Evolutionary conservation across 306 rosid species (phyloP).

Genomic region (Ormosia semicastrata): DNA sequence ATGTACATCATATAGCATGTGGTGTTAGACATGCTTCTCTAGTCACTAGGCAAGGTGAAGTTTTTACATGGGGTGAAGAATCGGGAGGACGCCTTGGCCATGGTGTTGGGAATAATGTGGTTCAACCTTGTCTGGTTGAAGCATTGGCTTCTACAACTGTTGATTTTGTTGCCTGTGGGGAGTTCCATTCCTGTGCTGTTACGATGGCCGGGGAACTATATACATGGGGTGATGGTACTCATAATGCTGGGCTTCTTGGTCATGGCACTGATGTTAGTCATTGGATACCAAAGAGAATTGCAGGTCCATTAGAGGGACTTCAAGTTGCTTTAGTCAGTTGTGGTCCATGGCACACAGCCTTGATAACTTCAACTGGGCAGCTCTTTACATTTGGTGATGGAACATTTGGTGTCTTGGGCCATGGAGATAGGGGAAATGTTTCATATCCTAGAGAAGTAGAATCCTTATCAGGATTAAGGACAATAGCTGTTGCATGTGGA

Average conservation of each 20-base stretch:
- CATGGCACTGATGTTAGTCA: constrained; percentile 89
- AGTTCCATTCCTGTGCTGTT: constrained; percentile 97
- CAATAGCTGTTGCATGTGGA: constrained; percentile 93
- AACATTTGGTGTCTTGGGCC: constrained; percentile 95
- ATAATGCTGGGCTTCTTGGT: constrained; percentile 97
- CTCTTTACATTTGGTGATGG: constrained; percentile 99
- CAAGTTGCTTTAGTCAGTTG: constrained; percentile 93
- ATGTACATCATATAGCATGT: constrained; percentile 86
- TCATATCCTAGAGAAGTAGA: constrained; percentile 86
- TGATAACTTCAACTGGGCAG: constrained; percentile 78
- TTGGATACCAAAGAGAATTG: constrained; percentile 92
- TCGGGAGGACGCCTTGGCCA: constrained; percentile 99
- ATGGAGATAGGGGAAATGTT: constrained; percentile 79
- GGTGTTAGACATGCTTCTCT: constrained; percentile 92
- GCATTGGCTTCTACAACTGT: constrained; percentile 65
- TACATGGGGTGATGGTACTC: constrained; percentile 98
- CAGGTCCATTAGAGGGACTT: constrained; percentile 89
- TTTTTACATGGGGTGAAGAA: constrained; percentile 99
- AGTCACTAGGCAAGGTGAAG: constrained; percentile 95
- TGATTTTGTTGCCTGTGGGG: constrained; percentile 96
- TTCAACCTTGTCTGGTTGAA: constrained; percentile 86
- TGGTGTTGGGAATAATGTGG: constrained; percentile 85
- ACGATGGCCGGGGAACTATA: constrained; percentile 88
- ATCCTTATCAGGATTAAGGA: constrained; percentile 82
- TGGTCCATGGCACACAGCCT: constrained; percentile 99